phyloP scores from a whole-genome alignment of 2,329 filamentous ascomycete genomes.

The Cladosporium halotolerans region DNA sequence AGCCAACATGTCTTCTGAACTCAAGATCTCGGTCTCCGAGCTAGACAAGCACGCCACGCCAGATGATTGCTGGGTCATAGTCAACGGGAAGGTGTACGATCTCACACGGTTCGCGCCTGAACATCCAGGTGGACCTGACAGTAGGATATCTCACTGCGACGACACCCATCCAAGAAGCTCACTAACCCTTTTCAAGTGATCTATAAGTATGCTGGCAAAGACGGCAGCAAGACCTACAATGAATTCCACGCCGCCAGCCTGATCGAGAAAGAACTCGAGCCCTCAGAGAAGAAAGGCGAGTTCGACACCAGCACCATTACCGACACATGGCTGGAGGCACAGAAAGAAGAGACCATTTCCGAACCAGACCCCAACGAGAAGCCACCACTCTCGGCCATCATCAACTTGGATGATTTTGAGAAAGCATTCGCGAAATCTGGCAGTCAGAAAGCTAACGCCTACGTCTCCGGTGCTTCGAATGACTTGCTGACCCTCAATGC shows the following conservation, averaged over 20 bases:
- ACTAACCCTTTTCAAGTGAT: slow-evolving; percentile 33
- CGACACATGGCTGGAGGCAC: slow-evolving; percentile 25
- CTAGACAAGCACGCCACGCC: slow-evolving; percentile 28
- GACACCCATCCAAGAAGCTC: neutral
- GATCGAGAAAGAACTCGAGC: slow-evolving; percentile 37
- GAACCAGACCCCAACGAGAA: slow-evolving; percentile 30
- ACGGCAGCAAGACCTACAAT: slow-evolving; percentile 51
- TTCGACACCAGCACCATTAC: slow-evolving; percentile 28
- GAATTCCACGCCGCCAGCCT: slow-evolving; percentile 44
- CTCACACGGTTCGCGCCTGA: slow-evolving; percentile 59
- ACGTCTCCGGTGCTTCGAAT: slow-evolving; percentile 45
- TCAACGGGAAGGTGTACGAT: slow-evolving; percentile 63
- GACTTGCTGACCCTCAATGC: slow-evolving; percentile 42
- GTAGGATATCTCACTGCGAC: slow-evolving; percentile 27
- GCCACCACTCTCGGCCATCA: slow-evolving; percentile 41
- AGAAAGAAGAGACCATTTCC: slow-evolving; percentile 22
- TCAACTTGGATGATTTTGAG: slow-evolving; percentile 45
- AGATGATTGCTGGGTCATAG: slow-evolving; percentile 56
- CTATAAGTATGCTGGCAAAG: slow-evolving; percentile 46
- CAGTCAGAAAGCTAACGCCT: slow-evolving; percentile 36
- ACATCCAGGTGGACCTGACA: slow-evolving; percentile 54
- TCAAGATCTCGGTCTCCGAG: slow-evolving; percentile 24
- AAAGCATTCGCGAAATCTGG: slow-evolving; percentile 33
- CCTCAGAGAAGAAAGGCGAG: slow-evolving; percentile 36
- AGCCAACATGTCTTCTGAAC: slow-evolving; percentile 4